These are phyloP conservation scores for Noccaea caerulescens DNA, from an alignment of 345 rosid species.

Conservation along the genomic window DNA sequence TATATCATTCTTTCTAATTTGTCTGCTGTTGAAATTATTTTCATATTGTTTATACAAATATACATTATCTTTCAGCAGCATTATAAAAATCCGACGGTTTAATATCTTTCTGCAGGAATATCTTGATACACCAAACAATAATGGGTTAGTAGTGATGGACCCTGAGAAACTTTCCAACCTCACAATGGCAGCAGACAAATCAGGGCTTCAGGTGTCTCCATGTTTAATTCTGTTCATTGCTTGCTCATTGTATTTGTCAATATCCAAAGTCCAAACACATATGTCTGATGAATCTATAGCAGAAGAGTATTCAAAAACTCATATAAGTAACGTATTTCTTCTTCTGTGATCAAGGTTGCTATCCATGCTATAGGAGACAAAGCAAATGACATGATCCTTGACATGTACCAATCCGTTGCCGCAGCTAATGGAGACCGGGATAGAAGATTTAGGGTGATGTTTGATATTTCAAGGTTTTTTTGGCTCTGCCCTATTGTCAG, in stretches of 20 bases:
- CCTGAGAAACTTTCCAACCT: constrained; percentile 62
- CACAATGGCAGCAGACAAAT: constrained; percentile 71
- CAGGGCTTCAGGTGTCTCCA: constrained; percentile 76
- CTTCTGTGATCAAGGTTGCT: constrained; percentile 62
- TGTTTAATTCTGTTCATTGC: constrained; percentile 13
- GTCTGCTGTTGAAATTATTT: neutral
- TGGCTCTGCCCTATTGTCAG: neutral
- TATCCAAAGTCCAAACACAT: neutral
- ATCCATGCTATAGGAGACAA: constrained; percentile 94
- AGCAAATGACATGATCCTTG: constrained; percentile 79
- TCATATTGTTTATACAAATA: neutral
- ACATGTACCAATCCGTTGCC: constrained; percentile 62
- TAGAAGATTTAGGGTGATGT: constrained; percentile 80
- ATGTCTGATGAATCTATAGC: neutral
- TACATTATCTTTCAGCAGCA: constrained; percentile 9
- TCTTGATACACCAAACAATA: constrained; percentile 64
- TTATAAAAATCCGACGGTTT: neutral
- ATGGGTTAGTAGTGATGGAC: constrained; percentile 69
- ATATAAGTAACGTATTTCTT: neutral
- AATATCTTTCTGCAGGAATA: constrained; percentile 61
- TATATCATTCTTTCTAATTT: neutral
- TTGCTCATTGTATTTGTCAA: constrained; percentile 11
- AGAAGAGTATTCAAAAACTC: neutral
- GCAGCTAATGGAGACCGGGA: constrained; percentile 71
- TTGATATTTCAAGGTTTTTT: constrained; percentile 20